Base-by-base conservation (phyloP, 495 filamentous ascomycete species). In the Aeminium ludgeri region DNA sequence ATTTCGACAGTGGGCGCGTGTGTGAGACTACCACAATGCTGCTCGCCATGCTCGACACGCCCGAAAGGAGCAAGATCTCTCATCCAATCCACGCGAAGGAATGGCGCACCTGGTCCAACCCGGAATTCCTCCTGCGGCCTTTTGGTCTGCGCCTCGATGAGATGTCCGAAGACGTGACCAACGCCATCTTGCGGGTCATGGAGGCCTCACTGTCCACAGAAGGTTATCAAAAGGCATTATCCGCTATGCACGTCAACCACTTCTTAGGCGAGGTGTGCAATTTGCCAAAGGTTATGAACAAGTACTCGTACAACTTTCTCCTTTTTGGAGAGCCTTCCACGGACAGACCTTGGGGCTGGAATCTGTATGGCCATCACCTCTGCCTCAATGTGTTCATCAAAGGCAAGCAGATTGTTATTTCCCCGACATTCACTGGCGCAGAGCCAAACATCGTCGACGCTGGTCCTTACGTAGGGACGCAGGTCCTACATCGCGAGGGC, bases 291-390 rank as follows among this genome's bases (percentile, higher is more conserved):
- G 67, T 85, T 28, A 72, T 79, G 63, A 82, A 82, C 60, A 69
- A 80, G 53, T 67, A 71, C 59, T 77, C 72, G 30, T 85, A 83
- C 65, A 83, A 84, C 60, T 77, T 83, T 53, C 61, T 64, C 18
- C 60, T 82, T 49, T 78, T 79, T 55, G 61, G 63, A 13, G 47
- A 44, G 0, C 73, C 76, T 2, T 72, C 67, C 1, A 49, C 59
- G 6, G 48, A 54, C 5, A 29, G 54, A 10, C 70, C 76, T 8
- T 85, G 78, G 78, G 80, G 79, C 31, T 82, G 66, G 55, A 66
- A 69, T 0, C 77, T 82, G 56, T 85, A 79, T 62, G 80, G 79
- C 17, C 79, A 85, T 57, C 80, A 85, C 45, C 62, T 85, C 6
- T 80, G 75, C 40, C 60, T 84, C 23, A 71, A 70, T 52, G 61